Evolutionary conservation across 2,329 filamentous ascomycete species (phyloP).

Genomic region (Fusarium anthophilum): DNA sequence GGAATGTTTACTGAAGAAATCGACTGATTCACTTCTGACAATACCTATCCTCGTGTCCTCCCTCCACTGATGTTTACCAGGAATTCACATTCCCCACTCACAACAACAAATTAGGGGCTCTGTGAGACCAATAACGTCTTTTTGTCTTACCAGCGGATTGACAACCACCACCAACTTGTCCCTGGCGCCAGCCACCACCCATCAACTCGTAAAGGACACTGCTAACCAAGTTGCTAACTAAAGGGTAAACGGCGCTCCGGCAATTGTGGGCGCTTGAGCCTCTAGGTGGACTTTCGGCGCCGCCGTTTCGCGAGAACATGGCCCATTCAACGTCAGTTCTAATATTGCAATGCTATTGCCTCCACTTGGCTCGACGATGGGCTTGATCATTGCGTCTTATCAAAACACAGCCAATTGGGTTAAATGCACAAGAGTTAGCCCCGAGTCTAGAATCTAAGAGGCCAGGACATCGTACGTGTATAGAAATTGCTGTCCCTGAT

Average conservation of each 20-base stretch:
- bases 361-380: slow-evolving; percentile 38
- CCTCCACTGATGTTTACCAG: background rate
- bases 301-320: slow-evolving; percentile 19
- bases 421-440: slow-evolving; percentile 10
- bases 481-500: background rate
- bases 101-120: slow-evolving; percentile 11
- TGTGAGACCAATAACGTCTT: slow-evolving; percentile 33
- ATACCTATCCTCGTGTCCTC: background rate
- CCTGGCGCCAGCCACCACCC: slow-evolving; percentile 4
- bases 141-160: slow-evolving; percentile 28
- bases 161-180: slow-evolving; percentile 13
- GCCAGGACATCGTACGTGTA: background rate
- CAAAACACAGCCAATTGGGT: slow-evolving; percentile 27
- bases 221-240: background rate
- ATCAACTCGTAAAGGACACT: background rate
- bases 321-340: slow-evolving; percentile 35
- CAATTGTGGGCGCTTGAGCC: slow-evolving; percentile 32
- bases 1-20: slow-evolving; percentile 14
- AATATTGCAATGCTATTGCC: slow-evolving; percentile 16
- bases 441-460: slow-evolving; percentile 15
- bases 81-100: slow-evolving; percentile 18
- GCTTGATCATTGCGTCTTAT: slow-evolving; percentile 20
- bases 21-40: slow-evolving; percentile 1
- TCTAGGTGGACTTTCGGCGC: slow-evolving; percentile 17
- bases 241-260: slow-evolving; percentile 20